Evolutionary conservation across 73 alveolate genomes (phyloP).

Genomic region (Urostyla sp.): DNA sequence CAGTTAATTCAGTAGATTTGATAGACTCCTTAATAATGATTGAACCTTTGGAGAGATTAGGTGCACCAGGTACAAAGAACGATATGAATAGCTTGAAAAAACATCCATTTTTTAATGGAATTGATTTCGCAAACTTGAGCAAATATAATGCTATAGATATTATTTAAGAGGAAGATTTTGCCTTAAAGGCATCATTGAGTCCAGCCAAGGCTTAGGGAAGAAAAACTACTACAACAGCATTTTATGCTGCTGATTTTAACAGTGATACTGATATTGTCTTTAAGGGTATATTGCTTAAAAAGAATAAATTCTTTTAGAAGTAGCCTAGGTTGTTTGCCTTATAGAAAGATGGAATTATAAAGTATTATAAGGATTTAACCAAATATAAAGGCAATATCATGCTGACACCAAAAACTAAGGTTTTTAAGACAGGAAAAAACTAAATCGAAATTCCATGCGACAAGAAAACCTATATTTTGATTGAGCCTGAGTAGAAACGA

Average conservation of each 20-base stretch:
- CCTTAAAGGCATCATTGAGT: neutral
- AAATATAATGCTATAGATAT: too few relatives aligned
- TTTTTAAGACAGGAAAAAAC: constrained; percentile 41
- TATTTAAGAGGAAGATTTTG: too few relatives aligned
- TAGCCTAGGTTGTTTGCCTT: constrained; percentile 29
- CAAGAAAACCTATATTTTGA: constrained; percentile 18
- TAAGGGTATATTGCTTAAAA: constrained; percentile 31
- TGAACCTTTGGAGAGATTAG: constrained; percentile 80
- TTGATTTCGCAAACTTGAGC: constrained; percentile 79
- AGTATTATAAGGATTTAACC: constrained; percentile 31
- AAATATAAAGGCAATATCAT: constrained; percentile 52
- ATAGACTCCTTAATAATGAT: constrained; percentile 70
- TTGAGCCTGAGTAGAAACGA: constrained; percentile 41
- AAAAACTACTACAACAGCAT: constrained; percentile 34
- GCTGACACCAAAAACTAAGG: constrained; percentile 1
- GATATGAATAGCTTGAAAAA: constrained; percentile 78
- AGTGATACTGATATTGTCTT: constrained; percentile 5
- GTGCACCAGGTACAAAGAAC: constrained; percentile 38
- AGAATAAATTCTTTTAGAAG: constrained; percentile 47
- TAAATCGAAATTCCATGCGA: constrained; percentile 25
- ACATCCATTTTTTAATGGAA: constrained; percentile 86
- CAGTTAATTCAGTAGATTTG: constrained; percentile 86
- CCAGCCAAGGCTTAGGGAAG: neutral
- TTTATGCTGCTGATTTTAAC: neutral
- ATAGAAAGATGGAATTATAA: constrained; percentile 17